Evolutionary conservation across 768 basidiomycete species (phyloP), one percentile per base, ranked within the genome.

Genomic region (Boletellus emodensis): DNA sequence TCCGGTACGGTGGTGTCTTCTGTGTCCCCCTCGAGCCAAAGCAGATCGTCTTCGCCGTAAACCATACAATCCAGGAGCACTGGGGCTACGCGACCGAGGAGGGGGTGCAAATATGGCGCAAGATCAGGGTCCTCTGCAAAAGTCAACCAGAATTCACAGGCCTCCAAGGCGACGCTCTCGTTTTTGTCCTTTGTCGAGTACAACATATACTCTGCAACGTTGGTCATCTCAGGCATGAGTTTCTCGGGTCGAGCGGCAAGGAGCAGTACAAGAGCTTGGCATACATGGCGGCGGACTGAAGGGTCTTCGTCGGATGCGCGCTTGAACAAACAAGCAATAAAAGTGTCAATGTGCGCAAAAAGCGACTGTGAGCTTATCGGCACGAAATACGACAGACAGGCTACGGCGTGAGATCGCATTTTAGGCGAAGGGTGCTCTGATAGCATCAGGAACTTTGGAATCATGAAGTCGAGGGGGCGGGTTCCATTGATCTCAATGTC

Each of bases 71-170:
- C 87, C 53, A 99, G 76, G n/a, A 99, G 75, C 15, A 96, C 86
- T 0, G 96, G 96, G 3, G 90, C 92, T 36, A 99, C 91, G 59
- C 90, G 90, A n/a, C 77, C 83, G 9, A 99, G 77, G 52, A 94
- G 79, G 2, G 94, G 94, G 52, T 84, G 85, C 24, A 99, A 75
- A 65, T 87, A 90, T 3, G 83, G 81, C 10, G 84, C 84, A 20
- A 98, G 77, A 44, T 93, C 91, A 35, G 84, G 84, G 59, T 97
- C 93, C 67, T 99, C 96, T 14, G 96, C 94, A 63, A 99, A 98
- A 1, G 94, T 96, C 53, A 99, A 77, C 96, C 96, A 99, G 70
- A 99, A 99, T 76, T 99, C 96, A 78, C 94, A 96, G 20, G 96
- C 96, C 72, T 99, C 96, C 43, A 99, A 77, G 3, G 95, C 94